phyloP scores from a whole-genome alignment of 2,329 filamentous ascomycete species.

The Exophiala spinifera region DNA sequence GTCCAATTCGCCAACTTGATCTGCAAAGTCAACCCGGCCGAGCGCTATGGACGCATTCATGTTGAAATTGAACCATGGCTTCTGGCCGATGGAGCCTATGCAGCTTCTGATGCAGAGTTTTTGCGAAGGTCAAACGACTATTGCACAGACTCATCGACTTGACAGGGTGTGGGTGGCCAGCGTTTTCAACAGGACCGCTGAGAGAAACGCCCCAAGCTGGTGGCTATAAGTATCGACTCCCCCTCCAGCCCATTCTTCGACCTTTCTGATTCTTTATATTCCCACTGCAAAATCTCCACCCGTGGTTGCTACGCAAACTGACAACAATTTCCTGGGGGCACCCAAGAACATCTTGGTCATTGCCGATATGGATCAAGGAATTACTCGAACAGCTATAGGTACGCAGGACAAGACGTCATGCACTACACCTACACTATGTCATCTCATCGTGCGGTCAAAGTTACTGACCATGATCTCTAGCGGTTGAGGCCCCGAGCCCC shows the following conservation, averaged over 20 bases:
- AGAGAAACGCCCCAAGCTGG: not conserved
- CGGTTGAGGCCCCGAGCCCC: not conserved
- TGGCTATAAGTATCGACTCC: slow-evolving; percentile 3
- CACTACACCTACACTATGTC: slow-evolving; percentile 4
- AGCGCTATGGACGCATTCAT: not conserved
- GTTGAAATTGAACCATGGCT: too few relatives aligned
- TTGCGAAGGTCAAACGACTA: too few relatives aligned
- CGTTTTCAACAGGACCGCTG: not conserved
- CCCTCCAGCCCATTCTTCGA: slow-evolving; percentile 1
- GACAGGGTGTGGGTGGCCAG: not conserved
- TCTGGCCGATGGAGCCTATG: not conserved
- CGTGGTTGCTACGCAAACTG: not conserved
- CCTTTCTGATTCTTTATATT: not conserved
- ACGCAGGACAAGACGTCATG: slow-evolving; percentile 15
- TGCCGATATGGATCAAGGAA: slow-evolving; percentile 1
- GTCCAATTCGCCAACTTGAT: not conserved
- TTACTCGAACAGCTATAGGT: slow-evolving; percentile 12
- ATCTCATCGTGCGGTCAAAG: slow-evolving; percentile 6
- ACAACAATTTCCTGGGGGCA: not conserved
- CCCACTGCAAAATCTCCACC: not conserved
- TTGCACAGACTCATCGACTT: not conserved
- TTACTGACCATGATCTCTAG: slow-evolving; percentile 10
- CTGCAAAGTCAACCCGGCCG: not conserved
- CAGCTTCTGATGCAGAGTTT: not conserved
- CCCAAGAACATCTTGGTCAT: not conserved